Conservation (phyloP, 192 early-diverging fungal species). For the Gaertneriomyces semiglobifer region DNA sequence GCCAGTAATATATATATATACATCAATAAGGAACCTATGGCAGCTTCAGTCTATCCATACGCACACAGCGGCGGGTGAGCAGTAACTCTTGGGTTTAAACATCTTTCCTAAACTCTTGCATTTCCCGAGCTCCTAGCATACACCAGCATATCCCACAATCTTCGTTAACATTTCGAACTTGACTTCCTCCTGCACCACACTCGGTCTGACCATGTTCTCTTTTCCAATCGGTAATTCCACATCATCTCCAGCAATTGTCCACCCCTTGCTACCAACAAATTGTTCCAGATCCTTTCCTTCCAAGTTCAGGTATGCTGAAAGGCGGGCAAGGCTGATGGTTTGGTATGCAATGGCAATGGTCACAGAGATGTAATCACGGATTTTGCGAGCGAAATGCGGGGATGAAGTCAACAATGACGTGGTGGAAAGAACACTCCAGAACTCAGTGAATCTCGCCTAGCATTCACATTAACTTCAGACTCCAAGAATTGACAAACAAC, state of each 20-base stretch:
- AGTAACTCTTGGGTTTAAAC: too few species aligned
- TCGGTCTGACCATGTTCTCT: slow-evolving; percentile 82
- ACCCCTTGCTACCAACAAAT: slow-evolving; percentile 53
- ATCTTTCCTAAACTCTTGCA: too few species aligned
- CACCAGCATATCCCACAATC: slow-evolving; percentile 32
- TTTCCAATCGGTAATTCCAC: slow-evolving; percentile 73
- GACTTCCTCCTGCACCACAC: slow-evolving; percentile 82
- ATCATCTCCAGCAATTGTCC: slow-evolving; percentile 54
- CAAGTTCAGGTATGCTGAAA: slow-evolving; percentile 68
- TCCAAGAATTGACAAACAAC: slow-evolving; percentile 22
- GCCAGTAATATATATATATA: too few species aligned
- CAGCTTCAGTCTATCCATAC: too few species aligned
- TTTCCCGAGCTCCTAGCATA: too few species aligned
- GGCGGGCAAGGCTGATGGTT: slow-evolving; percentile 59
- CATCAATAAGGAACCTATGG: too few species aligned
- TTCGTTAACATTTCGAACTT: slow-evolving; percentile 70
- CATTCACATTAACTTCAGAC: slow-evolving; percentile 14
- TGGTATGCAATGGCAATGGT: slow-evolving; percentile 80
- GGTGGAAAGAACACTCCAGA: slow-evolving; percentile 61
- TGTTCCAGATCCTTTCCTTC: slow-evolving; percentile 59
- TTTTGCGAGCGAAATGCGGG: slow-evolving; percentile 58
- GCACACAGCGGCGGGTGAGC: too few species aligned
- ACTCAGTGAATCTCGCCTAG: slow-evolving; percentile 60
- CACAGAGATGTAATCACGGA: slow-evolving; percentile 71
- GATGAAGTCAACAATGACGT: slow-evolving; percentile 48